Base-by-base conservation (phyloP, 2,329 filamentous ascomycete species). In the Epichloe hybrida region DNA sequence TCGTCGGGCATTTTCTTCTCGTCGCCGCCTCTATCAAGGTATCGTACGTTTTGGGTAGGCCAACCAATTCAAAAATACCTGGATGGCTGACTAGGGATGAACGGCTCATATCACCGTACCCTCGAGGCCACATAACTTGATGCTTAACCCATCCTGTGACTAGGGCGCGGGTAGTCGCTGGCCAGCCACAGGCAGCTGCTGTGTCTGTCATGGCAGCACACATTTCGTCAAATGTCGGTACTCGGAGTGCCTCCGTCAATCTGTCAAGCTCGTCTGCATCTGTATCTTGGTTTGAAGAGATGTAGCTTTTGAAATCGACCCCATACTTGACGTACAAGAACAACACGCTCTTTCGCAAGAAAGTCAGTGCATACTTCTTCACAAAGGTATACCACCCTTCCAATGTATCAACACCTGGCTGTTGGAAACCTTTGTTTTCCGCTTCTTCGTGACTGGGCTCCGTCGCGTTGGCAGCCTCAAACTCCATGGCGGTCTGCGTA, bases 21-120 rank as follows among this genome's bases (percentile, higher is more conserved):
- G 93, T 91, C 27, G 88, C 88, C 67, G 95, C 90, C 62, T 96
- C 91, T 52, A 95, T 95, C 38, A 98, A 74, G 3, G 82, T 84
- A 65, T 97, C 93, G 64, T 89, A 98, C 60, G 91, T 89, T 67
- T 86, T 87, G 1, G 93, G 93, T 46, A 98, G 71, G 1, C 93
- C 93, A 12, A 98, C 83, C 23, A 98, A 79, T 66, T 98, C 93
- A 61, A 93, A 95, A 56, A 98, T 95, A 45, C 82, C 84, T 0
- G 93, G 94, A 64, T 98, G 93, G 50, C 86, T 83, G 58, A 78
- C 59, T 56, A 76, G 66, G 37, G 75, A 75, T 7, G 75, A 74
- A 15, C 56, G 53, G 17, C 69, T 66, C 50, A 63, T 56, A 45
- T 62, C 61, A 8, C 53, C 56, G 21, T 57, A 51, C 23, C 58